Base-by-base conservation (phyloP, 2,329 filamentous ascomycete genomes). In the Sclerotinia glacialis region DNA sequence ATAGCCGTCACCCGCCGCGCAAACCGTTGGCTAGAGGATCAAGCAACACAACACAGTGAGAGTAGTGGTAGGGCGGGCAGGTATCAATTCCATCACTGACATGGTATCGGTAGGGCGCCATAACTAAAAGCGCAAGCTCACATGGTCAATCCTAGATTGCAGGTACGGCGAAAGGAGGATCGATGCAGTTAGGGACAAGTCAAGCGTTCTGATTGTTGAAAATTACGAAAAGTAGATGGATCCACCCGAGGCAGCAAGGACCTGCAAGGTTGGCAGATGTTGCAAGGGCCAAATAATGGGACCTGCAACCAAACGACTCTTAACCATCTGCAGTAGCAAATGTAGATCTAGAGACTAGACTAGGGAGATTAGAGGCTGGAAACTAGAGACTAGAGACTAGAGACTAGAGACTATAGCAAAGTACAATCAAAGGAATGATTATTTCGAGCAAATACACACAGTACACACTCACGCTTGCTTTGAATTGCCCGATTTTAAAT, bases 91-190 rank as follows among this genome's bases (percentile, higher is more conserved):
- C 67, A 65, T 69, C 67, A 62, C 64, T 70, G 69, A 70, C 71
- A 71, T 71, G 69, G 69, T 71, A 68, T 68, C 53, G 52, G 68
- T 67, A 66, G 67, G 59, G 68, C 65, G 54, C 67, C 67, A 71
- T 69, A 49, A 28, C 50, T 56, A 65, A 59, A 65, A 65, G 42
- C 59, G 58, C 68, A 70, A 67, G 70, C 70, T 73, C 71, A 73
- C 72, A 72, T 72, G 72, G 67, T 56, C 70, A 69, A 52, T 63
- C 68, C 69, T 64, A 71, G 68, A 69, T 70, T 70, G 58, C 58
- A 49, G 68, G 71, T 63, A 66, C 64, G 68, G 69, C 64, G 47
- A 70, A 63, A 62, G 66, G 68, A 69, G 69, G 62, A 60, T 61
- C 28, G 58, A 61, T 61, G 58, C 58, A 37, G 46, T 61, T 31